Percentiles rank a stretch among this genome's conserved stretches.
phyloP scores from a whole-genome alignment of 495 filamentous ascomycete genomes.

The Staphylotrichum tortipilum region DNA sequence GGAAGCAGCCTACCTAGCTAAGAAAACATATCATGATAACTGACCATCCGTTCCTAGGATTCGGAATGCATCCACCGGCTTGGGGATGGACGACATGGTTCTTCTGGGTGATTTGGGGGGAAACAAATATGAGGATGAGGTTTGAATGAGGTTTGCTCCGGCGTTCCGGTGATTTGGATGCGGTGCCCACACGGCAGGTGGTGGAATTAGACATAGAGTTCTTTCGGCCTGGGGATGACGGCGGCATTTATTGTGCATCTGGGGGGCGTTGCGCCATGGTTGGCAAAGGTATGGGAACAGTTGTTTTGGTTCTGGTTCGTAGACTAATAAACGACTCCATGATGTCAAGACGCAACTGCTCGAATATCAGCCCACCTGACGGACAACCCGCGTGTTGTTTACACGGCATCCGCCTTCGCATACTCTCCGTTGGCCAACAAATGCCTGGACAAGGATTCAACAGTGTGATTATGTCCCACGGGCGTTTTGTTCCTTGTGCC shows the following conservation, averaged over 20 bases:
- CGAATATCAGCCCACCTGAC: neutral
- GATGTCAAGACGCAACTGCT: neutral
- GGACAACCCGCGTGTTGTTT: too few relatives aligned
- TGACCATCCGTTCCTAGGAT: constrained; percentile 30
- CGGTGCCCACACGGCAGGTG: neutral
- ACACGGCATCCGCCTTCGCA: too few relatives aligned
- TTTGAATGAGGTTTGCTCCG: constrained; percentile 10
- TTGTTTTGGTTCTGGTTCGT: neutral
- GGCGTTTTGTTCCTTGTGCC: neutral
- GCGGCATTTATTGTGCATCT: constrained; percentile 1
- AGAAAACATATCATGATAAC: too few relatives aligned
- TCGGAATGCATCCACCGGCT: constrained; percentile 29
- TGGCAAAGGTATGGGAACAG: neutral
- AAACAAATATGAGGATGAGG: constrained; percentile 34
- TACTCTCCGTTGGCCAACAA: neutral
- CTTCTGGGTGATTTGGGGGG: constrained; percentile 37
- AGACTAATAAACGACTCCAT: neutral
- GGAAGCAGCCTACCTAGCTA: too few relatives aligned
- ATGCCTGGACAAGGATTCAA: neutral
- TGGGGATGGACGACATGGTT: constrained; percentile 34
- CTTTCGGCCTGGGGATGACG: too few relatives aligned
- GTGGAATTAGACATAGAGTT: too few relatives aligned
- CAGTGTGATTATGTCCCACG: neutral
- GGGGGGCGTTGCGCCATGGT: neutral
- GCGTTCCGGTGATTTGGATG: neutral